Evolutionary conservation across 441 rosid genomes (phyloP).

Genomic region (Rhodomyrtus psidioides): DNA sequence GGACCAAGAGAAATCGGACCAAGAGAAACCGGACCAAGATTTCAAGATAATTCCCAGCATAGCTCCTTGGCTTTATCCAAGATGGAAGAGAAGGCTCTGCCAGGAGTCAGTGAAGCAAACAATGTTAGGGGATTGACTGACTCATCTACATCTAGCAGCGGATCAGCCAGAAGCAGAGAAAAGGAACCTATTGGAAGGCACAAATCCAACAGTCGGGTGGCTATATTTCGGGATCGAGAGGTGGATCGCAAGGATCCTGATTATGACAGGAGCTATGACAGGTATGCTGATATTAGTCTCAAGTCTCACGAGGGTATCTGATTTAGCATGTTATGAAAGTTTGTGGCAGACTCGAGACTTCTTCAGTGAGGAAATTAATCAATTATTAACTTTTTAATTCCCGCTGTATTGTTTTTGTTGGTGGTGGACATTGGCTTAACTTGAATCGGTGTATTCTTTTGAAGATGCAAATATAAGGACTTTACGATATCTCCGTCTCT

Average conservation of each 20-base stretch:
- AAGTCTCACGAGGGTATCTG: not conserved
- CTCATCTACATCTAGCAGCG: slow-evolving; percentile 42
- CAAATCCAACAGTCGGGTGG: slow-evolving; percentile 53
- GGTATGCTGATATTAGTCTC: slow-evolving; percentile 20
- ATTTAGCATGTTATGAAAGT: not conserved
- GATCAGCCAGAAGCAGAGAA: slow-evolving; percentile 54
- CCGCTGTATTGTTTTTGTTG: not conserved
- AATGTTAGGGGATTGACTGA: slow-evolving; percentile 37
- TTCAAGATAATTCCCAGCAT: slow-evolving; percentile 34
- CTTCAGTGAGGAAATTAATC: not conserved
- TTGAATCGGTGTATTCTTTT: not conserved
- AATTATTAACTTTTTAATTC: not conserved
- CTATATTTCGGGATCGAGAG: slow-evolving; percentile 81
- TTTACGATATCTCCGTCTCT: not conserved
- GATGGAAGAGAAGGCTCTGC: slow-evolving; percentile 35
- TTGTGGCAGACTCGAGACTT: not conserved
- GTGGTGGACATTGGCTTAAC: not conserved
- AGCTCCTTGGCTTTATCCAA: slow-evolving; percentile 27
- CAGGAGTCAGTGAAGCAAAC: slow-evolving; percentile 36
- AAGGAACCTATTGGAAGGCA: slow-evolving; percentile 55
- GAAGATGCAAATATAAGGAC: not conserved
- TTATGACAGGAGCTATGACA: slow-evolving; percentile 74
- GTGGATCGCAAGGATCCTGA: slow-evolving; percentile 75
- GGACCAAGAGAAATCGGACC: slow-evolving; percentile 13
- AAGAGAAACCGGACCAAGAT: slow-evolving; percentile 23